Base-by-base conservation (phyloP, 208 protist genomes). In the Tetramitus jugosus region DNA sequence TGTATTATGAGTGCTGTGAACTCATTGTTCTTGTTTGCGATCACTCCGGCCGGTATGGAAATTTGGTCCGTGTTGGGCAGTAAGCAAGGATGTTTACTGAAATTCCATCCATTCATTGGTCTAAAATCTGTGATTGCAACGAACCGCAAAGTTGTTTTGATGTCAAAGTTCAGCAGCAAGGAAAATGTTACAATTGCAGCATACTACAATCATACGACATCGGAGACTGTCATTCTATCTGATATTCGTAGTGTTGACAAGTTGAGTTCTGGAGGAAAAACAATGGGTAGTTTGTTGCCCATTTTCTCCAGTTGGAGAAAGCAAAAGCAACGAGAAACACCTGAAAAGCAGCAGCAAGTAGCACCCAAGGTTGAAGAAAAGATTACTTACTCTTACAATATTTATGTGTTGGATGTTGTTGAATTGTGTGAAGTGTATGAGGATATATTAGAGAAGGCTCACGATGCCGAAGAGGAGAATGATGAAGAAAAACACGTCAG, bases 381-480 rank as follows among this genome's bases (percentile, higher is more conserved):
- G 10, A 26, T 35, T 6, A 35, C 6, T 3, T 71, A 40, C 49
- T 49, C 39, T 17, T 71, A 71, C 17, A 71, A 71, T 49, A 49
- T 71, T 71, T 71, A 71, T 31, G 31, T 49, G 2, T 37, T 71
- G 37, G 35, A 71, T 14, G 4, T 10, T 6, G 65, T 71, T 20
- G 65, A 71, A 13, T 71, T 71, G 39, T 31, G 8, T 49, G 65
- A 71, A 3, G 49, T 71, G 26, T 71, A 71, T 49, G 65, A 71
- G 49, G 65, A 71, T 1, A 71, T 71, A 23, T 4, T 71, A 0
- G 65, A 71, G 8, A 13, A 69, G 20, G 62, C 62, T 3, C 37
- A 29, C 8, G 31, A 37, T 13, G 26, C 14, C 31, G 7, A 49
- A 8, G 33, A 46, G n/a, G n/a, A n/a, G n/a, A 7, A 31, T 8